phyloP scores from a whole-genome alignment of 345 rosid species.

The Eucalyptus polybractea region DNA sequence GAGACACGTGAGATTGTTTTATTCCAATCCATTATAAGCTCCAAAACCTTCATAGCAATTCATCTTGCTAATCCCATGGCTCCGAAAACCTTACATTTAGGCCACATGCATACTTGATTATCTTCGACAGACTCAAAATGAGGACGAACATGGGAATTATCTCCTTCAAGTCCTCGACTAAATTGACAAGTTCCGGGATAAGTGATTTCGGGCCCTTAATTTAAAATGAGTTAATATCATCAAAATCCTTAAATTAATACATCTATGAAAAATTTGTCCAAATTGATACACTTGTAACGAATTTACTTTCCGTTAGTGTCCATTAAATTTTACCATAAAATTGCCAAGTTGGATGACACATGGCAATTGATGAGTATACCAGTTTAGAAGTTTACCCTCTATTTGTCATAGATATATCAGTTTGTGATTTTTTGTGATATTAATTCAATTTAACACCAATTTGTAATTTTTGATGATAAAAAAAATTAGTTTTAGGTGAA shows the following conservation, averaged over 20 bases:
- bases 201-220: not conserved
- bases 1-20: not conserved
- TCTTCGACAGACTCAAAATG: not conserved
- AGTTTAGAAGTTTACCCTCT: too few species aligned
- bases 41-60: not conserved
- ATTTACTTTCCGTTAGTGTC: not conserved
- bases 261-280: too few species aligned
- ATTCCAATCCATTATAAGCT: not conserved
- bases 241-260: too few species aligned
- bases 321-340: too few species aligned
- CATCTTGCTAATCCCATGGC: not conserved
- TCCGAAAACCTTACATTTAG: not conserved
- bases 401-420: too few species aligned
- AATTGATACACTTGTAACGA: not conserved
- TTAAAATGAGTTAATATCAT: not conserved
- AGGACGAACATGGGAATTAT: not conserved
- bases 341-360: not conserved
- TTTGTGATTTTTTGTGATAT: too few species aligned
- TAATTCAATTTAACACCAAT: too few species aligned
- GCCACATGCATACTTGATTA: not conserved
- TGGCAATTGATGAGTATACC: not conserved
- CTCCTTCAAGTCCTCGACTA: not conserved
- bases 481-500: too few species aligned
- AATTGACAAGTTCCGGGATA: not conserved
- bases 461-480: too few species aligned